These are phyloP conservation scores for Sechiopsis laciniata DNA, from an alignment of 306 rosid genomes.

Conservation along the genomic window DNA sequence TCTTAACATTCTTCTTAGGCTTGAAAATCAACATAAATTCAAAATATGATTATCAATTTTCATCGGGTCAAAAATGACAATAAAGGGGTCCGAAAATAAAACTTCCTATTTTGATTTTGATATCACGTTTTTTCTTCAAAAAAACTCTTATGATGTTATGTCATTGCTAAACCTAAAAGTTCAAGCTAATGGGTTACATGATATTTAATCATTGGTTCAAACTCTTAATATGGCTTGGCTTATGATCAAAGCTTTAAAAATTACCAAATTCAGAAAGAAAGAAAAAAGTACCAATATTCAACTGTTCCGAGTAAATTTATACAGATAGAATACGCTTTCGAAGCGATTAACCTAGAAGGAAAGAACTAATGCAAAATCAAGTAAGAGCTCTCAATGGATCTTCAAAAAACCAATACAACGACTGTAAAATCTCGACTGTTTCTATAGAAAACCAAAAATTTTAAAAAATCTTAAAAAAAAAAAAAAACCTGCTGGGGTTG, in stretches of 20 bases:
- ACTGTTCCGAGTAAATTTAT: neutral
- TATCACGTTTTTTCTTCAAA: no score
- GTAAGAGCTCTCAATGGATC: neutral
- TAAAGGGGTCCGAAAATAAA: neutral
- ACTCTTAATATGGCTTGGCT: neutral
- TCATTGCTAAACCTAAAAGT: neutral
- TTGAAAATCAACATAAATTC: neutral
- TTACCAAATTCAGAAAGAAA: neutral
- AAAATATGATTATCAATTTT: neutral
- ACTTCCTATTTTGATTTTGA: neutral
- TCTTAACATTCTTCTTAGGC: neutral
- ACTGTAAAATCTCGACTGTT: constrained; percentile 1
- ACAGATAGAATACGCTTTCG: neutral
- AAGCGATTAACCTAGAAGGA: constrained; percentile 2
- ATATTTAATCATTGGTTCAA: neutral
- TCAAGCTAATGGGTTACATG: neutral
- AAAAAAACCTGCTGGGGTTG: constrained; percentile 65
- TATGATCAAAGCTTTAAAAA: neutral
- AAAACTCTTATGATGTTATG: no score
- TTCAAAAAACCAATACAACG: neutral
- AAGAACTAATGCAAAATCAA: neutral
- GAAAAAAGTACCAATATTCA: neutral
- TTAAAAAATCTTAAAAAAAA: neutral
- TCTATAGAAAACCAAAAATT: constrained; percentile 11
- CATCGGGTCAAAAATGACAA: neutral